Evolutionary conservation across 2,329 filamentous ascomycete genomes (phyloP).

Genomic region (Calonectria leucothoes): DNA sequence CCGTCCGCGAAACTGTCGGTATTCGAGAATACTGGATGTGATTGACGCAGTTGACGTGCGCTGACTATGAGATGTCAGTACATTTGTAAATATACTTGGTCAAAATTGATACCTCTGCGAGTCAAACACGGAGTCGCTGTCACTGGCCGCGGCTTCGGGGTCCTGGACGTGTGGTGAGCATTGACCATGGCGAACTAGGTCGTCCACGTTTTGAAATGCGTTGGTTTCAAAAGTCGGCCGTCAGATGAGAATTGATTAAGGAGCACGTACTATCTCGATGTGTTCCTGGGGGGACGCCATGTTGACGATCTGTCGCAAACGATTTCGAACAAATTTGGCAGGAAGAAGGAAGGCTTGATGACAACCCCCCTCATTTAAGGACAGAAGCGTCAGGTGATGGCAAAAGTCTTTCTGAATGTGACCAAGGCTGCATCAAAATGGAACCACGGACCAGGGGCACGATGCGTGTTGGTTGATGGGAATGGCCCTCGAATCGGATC

Average conservation of each 20-base stretch:
- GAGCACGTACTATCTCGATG: neutral
- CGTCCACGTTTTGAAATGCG: neutral
- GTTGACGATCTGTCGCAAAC: neutral
- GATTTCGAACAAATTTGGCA: neutral
- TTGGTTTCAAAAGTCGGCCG: neutral
- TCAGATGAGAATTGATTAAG: neutral
- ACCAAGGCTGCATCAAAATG: neutral
- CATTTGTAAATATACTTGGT: neutral
- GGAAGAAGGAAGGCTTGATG: too few relatives aligned
- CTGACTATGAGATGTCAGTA: neutral
- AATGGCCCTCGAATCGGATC: neutral
- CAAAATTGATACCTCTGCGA: neutral
- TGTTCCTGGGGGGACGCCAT: neutral
- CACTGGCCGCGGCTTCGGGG: neutral
- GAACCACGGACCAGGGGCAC: neutral
- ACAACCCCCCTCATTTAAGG: neutral
- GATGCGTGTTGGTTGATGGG: neutral
- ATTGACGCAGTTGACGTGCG: neutral
- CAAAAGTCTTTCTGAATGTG: neutral
- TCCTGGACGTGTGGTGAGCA: neutral
- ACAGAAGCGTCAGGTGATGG: neutral
- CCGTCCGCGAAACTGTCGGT: neutral
- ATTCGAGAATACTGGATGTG: neutral
- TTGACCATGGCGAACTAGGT: too few relatives aligned
- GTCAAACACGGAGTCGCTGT: neutral